Conservation (phyloP, 257 asterid genomes). For the Primulina tabacum region DNA sequence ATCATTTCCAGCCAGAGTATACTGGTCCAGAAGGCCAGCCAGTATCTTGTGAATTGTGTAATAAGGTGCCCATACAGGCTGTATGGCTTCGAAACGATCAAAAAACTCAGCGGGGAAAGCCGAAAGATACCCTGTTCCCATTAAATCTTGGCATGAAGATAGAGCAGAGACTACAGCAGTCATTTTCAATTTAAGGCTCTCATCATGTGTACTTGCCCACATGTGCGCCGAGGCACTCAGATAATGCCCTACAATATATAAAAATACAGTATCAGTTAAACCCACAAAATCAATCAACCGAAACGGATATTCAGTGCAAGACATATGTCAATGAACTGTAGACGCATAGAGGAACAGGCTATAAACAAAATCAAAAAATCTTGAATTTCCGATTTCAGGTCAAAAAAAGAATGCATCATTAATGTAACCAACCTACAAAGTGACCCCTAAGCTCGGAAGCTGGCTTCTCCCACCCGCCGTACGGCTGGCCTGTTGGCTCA, state of each 20-base stretch:
- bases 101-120: slow-evolving; percentile 75
- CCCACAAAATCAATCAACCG: neutral
- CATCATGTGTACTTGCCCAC: slow-evolving; percentile 94
- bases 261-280: slow-evolving; percentile 1
- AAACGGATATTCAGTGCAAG: too few relatives aligned
- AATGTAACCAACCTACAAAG: slow-evolving; percentile 67
- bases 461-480: slow-evolving; percentile 90
- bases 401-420: neutral
- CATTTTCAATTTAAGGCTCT: slow-evolving; percentile 55
- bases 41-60: slow-evolving; percentile 91
- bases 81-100: slow-evolving; percentile 68
- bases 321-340: too few relatives aligned
- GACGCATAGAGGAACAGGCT: too few relatives aligned
- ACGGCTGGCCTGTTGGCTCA: slow-evolving; percentile 58
- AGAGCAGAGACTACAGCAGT: slow-evolving; percentile 50
- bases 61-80: slow-evolving; percentile 90
- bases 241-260: slow-evolving; percentile 60
- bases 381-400: too few relatives aligned
- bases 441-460: slow-evolving; percentile 81
- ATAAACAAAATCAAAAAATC: too few relatives aligned
- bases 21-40: slow-evolving; percentile 91
- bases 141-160: slow-evolving; percentile 55
- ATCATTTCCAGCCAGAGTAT: slow-evolving; percentile 51
- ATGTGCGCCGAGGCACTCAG: slow-evolving; percentile 81
- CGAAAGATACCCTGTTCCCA: slow-evolving; percentile 81